These are phyloP conservation scores for Lepiota brunneoincarnata DNA, from an alignment of 768 basidiomycete species.

Conservation along the genomic window DNA sequence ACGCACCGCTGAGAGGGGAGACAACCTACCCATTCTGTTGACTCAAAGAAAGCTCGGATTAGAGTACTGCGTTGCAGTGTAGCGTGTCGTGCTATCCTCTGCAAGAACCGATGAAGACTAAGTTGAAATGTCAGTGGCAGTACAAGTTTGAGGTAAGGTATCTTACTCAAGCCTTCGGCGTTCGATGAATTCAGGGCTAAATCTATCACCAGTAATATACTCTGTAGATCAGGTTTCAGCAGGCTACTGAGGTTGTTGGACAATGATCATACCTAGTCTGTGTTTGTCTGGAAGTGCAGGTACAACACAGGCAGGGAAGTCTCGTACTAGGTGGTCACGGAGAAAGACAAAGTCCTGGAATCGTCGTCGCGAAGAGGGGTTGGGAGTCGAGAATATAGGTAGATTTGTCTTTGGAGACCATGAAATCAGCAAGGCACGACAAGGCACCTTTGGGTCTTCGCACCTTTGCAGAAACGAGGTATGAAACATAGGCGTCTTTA, in stretches of 20 bases:
- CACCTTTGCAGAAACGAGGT: constrained; percentile 87
- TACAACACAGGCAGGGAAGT: constrained; percentile 98
- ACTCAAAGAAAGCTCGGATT: constrained; percentile 92
- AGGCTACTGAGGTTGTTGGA: neutral
- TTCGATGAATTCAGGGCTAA: constrained; percentile 97
- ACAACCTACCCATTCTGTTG: constrained; percentile 91
- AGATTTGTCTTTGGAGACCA: constrained; percentile 74
- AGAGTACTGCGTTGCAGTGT: constrained; percentile 89
- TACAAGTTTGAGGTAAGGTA: neutral
- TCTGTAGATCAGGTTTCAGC: constrained; percentile 43
- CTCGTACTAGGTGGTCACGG: constrained; percentile 79
- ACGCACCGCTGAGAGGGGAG: neutral
- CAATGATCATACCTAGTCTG: constrained; percentile 71
- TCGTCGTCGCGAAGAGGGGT: constrained; percentile 77
- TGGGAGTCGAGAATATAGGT: constrained; percentile 75
- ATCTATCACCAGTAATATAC: constrained; percentile 96
- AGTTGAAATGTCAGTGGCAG: neutral
- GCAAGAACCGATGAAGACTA: constrained; percentile 90
- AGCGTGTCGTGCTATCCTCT: constrained; percentile 90
- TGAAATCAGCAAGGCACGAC: constrained; percentile 10
- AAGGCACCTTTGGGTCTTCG: constrained; percentile 16
- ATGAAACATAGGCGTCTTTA: constrained; percentile 96
- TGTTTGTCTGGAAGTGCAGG: constrained; percentile 97
- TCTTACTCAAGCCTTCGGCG: constrained; percentile 82
- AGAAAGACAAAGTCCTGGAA: constrained; percentile 98